Evolutionary conservation across 1,139 yeast genomes (phyloP).

Genomic region (Trichomonascaceae sp.): DNA sequence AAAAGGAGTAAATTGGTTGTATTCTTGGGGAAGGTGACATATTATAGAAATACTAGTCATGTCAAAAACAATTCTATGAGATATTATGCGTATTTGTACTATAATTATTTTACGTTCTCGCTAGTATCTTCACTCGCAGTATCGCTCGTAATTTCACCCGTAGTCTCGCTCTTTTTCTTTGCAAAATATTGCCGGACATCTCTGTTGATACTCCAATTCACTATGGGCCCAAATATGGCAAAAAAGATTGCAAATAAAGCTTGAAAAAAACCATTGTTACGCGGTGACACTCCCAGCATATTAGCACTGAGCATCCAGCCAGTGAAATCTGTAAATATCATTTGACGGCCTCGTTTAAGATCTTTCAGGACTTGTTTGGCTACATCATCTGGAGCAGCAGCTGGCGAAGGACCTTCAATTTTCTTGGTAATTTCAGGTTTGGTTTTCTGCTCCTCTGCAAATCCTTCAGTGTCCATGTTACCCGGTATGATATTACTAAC

Average conservation of each 20-base stretch:
- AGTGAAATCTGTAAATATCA: slow-evolving; percentile 73
- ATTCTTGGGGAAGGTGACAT: slow-evolving; percentile 29
- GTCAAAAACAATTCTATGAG: neutral
- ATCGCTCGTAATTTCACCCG: neutral
- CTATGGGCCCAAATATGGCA: slow-evolving; percentile 59
- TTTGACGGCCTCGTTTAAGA: slow-evolving; percentile 61
- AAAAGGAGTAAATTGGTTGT: slow-evolving; percentile 57
- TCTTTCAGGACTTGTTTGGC: slow-evolving; percentile 53
- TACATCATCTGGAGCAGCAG: slow-evolving; percentile 64
- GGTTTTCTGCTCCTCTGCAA: slow-evolving; percentile 66
- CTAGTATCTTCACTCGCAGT: too few relatives aligned
- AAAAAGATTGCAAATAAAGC: slow-evolving; percentile 40
- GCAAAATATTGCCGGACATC: slow-evolving; percentile 50
- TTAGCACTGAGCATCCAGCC: slow-evolving; percentile 77
- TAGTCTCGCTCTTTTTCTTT: slow-evolving; percentile 19
- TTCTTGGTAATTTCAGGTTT: slow-evolving; percentile 78
- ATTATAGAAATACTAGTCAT: neutral
- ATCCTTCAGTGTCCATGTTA: slow-evolving; percentile 86
- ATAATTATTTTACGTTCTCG: too few relatives aligned
- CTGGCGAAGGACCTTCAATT: slow-evolving; percentile 78
- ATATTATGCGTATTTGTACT: neutral
- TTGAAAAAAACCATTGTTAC: slow-evolving; percentile 48
- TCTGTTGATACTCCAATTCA: slow-evolving; percentile 45
- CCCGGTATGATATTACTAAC: slow-evolving; percentile 72
- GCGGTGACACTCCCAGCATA: slow-evolving; percentile 64